Evolutionary conservation across 140 eudicot genomes (phyloP).

Genomic region (Stevia rebaudiana): DNA sequence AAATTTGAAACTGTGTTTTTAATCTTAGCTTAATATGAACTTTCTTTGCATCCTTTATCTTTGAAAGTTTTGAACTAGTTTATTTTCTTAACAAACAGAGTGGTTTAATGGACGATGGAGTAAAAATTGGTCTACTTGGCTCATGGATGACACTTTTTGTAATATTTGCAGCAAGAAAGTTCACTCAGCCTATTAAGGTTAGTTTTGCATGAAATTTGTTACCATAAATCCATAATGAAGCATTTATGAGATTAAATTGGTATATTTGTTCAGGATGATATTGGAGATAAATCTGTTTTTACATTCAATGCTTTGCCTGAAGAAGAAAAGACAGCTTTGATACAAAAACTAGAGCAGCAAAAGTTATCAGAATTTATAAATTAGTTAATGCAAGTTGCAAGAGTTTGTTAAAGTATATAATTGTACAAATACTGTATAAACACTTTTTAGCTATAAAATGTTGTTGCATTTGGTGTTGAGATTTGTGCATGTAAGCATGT

Average conservation of each 20-base stretch:
- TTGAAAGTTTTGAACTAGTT: not conserved
- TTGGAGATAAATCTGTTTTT: conserved; percentile 96
- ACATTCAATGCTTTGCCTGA: conserved; percentile 68
- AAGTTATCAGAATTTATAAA: conserved; percentile 24
- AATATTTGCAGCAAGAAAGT: conserved; percentile 83
- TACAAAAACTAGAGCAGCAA: conserved; percentile 59
- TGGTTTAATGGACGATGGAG: conserved; percentile 83
- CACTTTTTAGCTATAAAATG: conserved; percentile 13
- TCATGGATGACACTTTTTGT: conserved; percentile 79
- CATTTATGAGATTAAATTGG: not conserved
- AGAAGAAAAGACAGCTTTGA: conserved; percentile 57
- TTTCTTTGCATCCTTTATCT: not conserved
- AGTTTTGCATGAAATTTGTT: not conserved
- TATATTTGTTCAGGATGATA: conserved; percentile 65
- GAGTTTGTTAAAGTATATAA: not conserved
- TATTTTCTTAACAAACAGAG: conserved; percentile 33
- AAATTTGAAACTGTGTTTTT: too few species aligned
- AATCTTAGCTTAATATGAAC: too few species aligned
- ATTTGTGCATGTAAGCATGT: not conserved
- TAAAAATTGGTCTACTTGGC: conserved; percentile 53
- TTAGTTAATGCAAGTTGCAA: not conserved
- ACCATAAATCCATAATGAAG: not conserved
- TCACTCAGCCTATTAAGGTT: conserved; percentile 94
- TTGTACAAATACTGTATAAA: conserved; percentile 20
- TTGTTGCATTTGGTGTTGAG: not conserved